These are phyloP conservation scores for Penicillium lagena DNA, from an alignment of 495 filamentous ascomycete genomes.

Conservation along the genomic window DNA sequence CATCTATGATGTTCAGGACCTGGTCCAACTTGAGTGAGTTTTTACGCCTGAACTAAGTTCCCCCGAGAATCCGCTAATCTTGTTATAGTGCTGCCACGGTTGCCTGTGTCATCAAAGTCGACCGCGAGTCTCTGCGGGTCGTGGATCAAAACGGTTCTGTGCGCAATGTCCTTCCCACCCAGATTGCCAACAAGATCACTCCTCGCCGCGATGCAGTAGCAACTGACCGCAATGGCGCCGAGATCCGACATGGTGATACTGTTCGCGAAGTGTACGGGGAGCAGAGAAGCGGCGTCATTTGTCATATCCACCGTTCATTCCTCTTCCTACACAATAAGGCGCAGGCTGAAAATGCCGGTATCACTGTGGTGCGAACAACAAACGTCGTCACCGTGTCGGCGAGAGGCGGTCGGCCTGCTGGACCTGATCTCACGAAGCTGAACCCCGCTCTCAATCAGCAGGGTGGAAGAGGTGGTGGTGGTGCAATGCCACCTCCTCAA, in stretches of 20 bases:
- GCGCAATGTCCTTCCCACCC: conserved; percentile 78
- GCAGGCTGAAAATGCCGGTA: conserved; percentile 80
- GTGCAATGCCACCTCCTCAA: conserved; percentile 70
- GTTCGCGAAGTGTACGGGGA: conserved; percentile 88
- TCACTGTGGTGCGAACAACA: conserved; percentile 79
- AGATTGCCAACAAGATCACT: conserved; percentile 80
- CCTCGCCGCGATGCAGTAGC: conserved; percentile 77
- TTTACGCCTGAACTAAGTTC: neutral
- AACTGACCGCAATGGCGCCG: conserved; percentile 87
- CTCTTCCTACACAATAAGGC: conserved; percentile 80
- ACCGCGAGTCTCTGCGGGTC: conserved; percentile 83
- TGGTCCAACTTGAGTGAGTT: conserved; percentile 85
- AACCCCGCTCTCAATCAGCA: conserved; percentile 75
- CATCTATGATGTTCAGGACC: conserved; percentile 84
- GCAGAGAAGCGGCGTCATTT: conserved; percentile 74
- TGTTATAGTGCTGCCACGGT: conserved; percentile 66
- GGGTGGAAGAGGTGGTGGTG: conserved; percentile 22
- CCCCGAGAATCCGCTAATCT: conserved; percentile 22
- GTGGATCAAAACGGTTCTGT: conserved; percentile 84
- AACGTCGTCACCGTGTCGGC: conserved; percentile 86
- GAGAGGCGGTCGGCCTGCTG: conserved; percentile 69
- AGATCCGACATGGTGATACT: conserved; percentile 85
- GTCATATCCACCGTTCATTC: conserved; percentile 86
- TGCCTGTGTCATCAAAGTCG: conserved; percentile 88
- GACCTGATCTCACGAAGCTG: conserved; percentile 82